A percentile compares a stretch with the other conserved stretches of the same genome.
These are phyloP conservation scores for Pichia manshurica DNA, from an alignment of 805 yeast genomes.

Conservation along the genomic window DNA sequence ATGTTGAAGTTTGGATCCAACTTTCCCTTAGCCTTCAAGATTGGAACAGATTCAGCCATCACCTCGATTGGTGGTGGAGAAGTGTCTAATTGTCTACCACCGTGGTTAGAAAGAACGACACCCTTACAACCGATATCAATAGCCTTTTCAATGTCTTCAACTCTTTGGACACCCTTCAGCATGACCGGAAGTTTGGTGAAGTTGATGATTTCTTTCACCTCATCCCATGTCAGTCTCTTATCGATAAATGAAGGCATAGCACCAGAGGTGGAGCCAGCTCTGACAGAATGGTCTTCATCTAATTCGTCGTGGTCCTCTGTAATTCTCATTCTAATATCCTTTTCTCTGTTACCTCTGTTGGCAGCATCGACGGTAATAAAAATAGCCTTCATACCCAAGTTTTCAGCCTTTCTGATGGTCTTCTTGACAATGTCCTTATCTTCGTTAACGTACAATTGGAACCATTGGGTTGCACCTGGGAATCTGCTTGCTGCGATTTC, in stretches of 20 bases:
- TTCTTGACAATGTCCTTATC: slow-evolving; percentile 38
- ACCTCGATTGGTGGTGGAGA: slow-evolving; percentile 71
- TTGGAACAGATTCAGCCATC: slow-evolving; percentile 60
- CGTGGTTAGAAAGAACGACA: slow-evolving; percentile 79
- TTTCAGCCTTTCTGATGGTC: slow-evolving; percentile 20
- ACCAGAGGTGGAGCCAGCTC: slow-evolving; percentile 76
- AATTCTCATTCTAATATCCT: slow-evolving; percentile 33
- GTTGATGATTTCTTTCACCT: slow-evolving; percentile 48
- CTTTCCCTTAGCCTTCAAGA: slow-evolving; percentile 38
- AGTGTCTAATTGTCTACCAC: slow-evolving; percentile 83
- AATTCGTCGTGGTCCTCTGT: slow-evolving; percentile 42
- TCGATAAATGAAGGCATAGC: slow-evolving; percentile 82
- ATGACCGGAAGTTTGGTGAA: slow-evolving; percentile 60
- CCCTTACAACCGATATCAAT: slow-evolving; percentile 67
- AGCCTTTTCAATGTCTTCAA: slow-evolving; percentile 70
- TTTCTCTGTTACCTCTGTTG: slow-evolving; percentile 83
- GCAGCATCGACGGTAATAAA: slow-evolving; percentile 94
- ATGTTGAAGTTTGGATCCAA: slow-evolving; percentile 52
- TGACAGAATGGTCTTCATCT: slow-evolving; percentile 43
- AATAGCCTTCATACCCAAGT: slow-evolving; percentile 54
- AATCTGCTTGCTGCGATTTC: slow-evolving; percentile 70
- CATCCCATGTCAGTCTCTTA: slow-evolving; percentile 60
- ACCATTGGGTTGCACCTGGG: slow-evolving; percentile 75
- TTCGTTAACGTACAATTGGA: slow-evolving; percentile 76
- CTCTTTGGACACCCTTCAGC: slow-evolving; percentile 78